Percentiles rank a stretch among this genome's conserved stretches.
Evolutionary conservation across 371 early-diverging fungal species (phyloP).

Genomic region (Mortierella sp.): DNA sequence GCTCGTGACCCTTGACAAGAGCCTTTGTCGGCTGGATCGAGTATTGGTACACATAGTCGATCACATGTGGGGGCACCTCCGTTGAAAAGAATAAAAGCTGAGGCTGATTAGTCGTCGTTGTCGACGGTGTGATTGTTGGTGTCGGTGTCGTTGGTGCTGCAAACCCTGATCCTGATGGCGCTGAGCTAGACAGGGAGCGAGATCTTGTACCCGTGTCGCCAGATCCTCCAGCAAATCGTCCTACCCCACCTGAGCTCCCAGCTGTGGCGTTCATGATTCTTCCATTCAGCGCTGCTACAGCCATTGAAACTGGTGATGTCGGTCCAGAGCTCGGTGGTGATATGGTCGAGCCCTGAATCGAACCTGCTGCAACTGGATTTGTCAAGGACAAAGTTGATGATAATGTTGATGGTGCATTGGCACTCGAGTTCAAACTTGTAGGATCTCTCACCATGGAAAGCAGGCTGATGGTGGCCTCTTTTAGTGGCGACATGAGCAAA

Average conservation of each 20-base stretch:
- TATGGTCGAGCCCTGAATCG: neutral
- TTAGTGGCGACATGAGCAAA: conserved; percentile 37
- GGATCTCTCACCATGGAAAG: conserved; percentile 46
- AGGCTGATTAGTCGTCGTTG: conserved; percentile 13
- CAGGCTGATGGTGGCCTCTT: conserved; percentile 46
- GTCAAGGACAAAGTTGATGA: neutral
- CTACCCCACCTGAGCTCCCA: neutral
- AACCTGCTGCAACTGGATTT: conserved; percentile 5
- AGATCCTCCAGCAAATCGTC: conserved; percentile 16
- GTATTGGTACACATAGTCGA: conserved; percentile 51
- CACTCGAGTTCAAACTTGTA: neutral
- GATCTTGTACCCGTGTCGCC: conserved; percentile 20
- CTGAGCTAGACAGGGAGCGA: conserved; percentile 22
- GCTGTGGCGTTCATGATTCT: conserved; percentile 9
- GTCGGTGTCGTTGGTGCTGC: neutral
- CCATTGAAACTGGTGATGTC: conserved; percentile 51
- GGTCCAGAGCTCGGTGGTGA: conserved; percentile 51
- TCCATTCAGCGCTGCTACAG: conserved; percentile 48
- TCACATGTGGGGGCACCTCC: conserved; percentile 39
- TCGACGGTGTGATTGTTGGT: neutral
- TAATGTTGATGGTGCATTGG: neutral
- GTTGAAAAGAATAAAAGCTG: conserved; percentile 49
- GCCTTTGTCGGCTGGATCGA: conserved; percentile 50
- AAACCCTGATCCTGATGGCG: neutral
- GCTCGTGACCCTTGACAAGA: conserved; percentile 46